Evolutionary conservation across 176 grass and related monocot species (phyloP), one percentile per base, ranked within the genome.

Genomic region (Alopecurus myosuroides): DNA sequence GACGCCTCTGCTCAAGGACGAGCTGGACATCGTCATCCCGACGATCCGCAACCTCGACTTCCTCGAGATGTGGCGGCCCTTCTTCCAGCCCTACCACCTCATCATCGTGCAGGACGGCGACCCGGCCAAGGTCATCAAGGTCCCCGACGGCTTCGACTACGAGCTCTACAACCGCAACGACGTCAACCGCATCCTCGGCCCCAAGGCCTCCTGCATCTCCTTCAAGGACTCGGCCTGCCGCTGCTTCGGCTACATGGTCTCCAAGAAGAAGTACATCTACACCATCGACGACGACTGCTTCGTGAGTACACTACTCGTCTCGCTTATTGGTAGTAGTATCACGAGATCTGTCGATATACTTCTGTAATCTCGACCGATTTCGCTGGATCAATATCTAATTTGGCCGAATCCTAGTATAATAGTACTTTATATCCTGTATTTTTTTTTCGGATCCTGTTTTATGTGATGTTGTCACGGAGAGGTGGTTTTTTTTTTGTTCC

Each of bases 181-280:
- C 81, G 88, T 98, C 92, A 93, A 92, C 85, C 88, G 95, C 20
- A 95, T 98, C 79, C 85, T 98, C 14, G 95, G 95, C 0, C 95
- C 95, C 90, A 98, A 88, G 93, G 91, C 91, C 1, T 67, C 87
- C 48, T 98, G 95, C 87, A 98, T 98, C 91, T 98, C 95, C 76
- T 95, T 93, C 91, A 98, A 98, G 89, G 95, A 98, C 85, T 98
- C 95, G 0, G 95, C 95, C 0, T 98, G 95, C 82, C 82, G 95
- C 26, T 95, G 93, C 88, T 98, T 98, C 60, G 95, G 93, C 0
- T 98, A 93, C 91, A 93, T 98, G 87, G 93, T 98, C 75, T 98
- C 95, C 87, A 95, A 93, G 82, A 98, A 98, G 91, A 98, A 98
- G 95, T 98, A 98, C 63, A 95, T 98, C 87, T 98, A 90, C 92